These are phyloP conservation scores for Thecaphora thlaspeos DNA, from an alignment of 1,284 basidiomycete species.

Conservation along the genomic window DNA sequence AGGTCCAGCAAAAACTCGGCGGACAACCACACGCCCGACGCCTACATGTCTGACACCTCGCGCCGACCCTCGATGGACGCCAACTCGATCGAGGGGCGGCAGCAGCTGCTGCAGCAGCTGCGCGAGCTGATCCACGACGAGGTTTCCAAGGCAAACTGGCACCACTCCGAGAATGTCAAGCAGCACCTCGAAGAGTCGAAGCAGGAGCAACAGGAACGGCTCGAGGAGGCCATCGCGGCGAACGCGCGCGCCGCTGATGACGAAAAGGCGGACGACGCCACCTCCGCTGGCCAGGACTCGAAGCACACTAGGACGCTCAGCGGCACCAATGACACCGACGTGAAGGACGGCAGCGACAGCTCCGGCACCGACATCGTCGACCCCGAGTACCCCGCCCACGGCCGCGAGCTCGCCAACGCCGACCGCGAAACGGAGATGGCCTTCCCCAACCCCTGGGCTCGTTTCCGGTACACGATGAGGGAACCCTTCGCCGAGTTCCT, in stretches of 20 bases:
- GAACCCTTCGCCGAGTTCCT: conserved; percentile 48
- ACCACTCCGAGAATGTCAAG: conserved; percentile 31
- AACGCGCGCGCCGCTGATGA: conserved; percentile 11
- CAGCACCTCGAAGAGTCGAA: conserved; percentile 19
- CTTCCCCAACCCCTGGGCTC: conserved; percentile 48
- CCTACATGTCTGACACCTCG: background rate
- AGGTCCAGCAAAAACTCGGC: background rate
- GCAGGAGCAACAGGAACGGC: conserved; percentile 11
- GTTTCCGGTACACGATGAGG: conserved; percentile 36
- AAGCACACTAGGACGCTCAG: conserved; percentile 6
- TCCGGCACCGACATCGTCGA: conserved; percentile 7
- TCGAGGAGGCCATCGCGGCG: conserved; percentile 17
- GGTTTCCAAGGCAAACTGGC: conserved; percentile 25
- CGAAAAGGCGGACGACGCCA: conserved; percentile 1
- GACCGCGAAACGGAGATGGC: conserved; percentile 21
- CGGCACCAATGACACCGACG: conserved; percentile 1
- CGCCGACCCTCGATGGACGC: conserved; percentile 22
- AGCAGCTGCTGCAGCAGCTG: conserved; percentile 21
- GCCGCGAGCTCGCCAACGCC: conserved; percentile 8
- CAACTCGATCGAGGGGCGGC: conserved; percentile 23
- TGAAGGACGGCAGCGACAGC: conserved; percentile 15
- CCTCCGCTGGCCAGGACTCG: conserved; percentile 4
- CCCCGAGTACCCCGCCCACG: conserved; percentile 20
- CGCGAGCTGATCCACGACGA: conserved; percentile 41
- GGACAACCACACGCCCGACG: background rate